These are phyloP conservation scores for Malassezia psittaci DNA, from an alignment of 1,284 basidiomycete species.

Conservation along the genomic window DNA sequence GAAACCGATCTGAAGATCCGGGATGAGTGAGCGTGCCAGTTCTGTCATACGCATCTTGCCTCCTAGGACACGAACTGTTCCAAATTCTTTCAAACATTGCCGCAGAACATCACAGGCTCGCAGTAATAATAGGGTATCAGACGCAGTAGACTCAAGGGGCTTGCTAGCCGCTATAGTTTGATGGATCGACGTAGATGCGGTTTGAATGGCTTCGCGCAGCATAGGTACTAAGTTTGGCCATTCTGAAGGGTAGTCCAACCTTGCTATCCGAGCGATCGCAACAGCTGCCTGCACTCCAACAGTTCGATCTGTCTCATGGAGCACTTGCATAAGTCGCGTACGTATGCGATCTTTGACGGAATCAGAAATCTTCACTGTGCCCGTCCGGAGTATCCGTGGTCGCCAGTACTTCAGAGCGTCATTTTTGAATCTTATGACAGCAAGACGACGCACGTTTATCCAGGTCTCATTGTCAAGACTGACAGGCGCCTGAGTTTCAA, in stretches of 20 bases:
- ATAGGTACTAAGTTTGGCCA: constrained; percentile 39
- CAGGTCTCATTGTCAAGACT: constrained; percentile 11
- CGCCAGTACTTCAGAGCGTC: constrained; percentile 44
- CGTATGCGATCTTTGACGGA: constrained; percentile 35
- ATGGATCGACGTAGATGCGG: neutral
- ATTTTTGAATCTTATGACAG: constrained; percentile 47
- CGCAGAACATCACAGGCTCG: constrained; percentile 34
- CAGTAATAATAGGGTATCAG: constrained; percentile 28
- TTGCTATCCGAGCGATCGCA: constrained; percentile 35
- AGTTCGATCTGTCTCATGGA: constrained; percentile 34
- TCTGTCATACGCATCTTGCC: constrained; percentile 46
- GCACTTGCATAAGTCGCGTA: constrained; percentile 25
- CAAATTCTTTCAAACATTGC: constrained; percentile 41
- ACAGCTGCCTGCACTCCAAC: constrained; percentile 40
- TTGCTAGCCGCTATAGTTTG: constrained; percentile 18
- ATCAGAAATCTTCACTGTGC: constrained; percentile 28
- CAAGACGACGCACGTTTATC: constrained; percentile 27
- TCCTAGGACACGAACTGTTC: constrained; percentile 34
- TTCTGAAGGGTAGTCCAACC: constrained; percentile 38
- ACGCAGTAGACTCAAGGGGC: constrained; percentile 15
- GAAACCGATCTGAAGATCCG: constrained; percentile 35
- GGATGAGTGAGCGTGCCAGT: constrained; percentile 35
- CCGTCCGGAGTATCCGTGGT: constrained; percentile 29
- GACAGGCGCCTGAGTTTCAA: constrained; percentile 19
- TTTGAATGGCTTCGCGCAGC: constrained; percentile 30